Evolutionary conservation across 305 asterid species (phyloP).

Genomic region (Fraxinus angustifolia): DNA sequence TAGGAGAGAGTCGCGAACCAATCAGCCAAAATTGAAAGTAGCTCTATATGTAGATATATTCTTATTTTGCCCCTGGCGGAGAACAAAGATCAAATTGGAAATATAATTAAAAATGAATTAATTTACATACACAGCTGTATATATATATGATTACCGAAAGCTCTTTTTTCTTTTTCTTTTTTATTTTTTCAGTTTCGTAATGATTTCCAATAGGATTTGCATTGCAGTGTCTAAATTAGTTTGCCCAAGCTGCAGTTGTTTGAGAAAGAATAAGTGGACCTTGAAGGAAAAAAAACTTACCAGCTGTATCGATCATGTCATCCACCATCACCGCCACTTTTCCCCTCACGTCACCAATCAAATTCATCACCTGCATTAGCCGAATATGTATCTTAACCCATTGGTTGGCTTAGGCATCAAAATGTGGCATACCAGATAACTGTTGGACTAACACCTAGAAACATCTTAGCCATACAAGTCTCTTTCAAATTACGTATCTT

Average conservation of each 20-base stretch:
- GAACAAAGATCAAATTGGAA: neutral
- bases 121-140: neutral
- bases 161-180: too few species aligned
- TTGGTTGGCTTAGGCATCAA: neutral
- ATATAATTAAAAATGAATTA: neutral
- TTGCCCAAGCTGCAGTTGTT: neutral
- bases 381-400: constrained; percentile 17
- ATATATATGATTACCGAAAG: too few species aligned
- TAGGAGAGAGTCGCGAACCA: neutral
- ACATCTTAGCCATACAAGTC: neutral
- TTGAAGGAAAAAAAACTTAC: constrained; percentile 35
- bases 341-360: constrained; percentile 91
- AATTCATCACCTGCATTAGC: constrained; percentile 78
- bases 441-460: neutral
- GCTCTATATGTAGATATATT: neutral
- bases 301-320: constrained; percentile 99
- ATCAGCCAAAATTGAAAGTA: neutral
- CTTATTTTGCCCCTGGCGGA: neutral
- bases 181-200: neutral
- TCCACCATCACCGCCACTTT: constrained; percentile 98
- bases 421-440: neutral
- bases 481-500: constrained; percentile 4
- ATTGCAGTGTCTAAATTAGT: neutral
- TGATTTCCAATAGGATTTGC: neutral
- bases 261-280: constrained; percentile 4